Conservation (phyloP, 129 eudicot genomes). For the Helichrysum umbraculigerum region DNA sequence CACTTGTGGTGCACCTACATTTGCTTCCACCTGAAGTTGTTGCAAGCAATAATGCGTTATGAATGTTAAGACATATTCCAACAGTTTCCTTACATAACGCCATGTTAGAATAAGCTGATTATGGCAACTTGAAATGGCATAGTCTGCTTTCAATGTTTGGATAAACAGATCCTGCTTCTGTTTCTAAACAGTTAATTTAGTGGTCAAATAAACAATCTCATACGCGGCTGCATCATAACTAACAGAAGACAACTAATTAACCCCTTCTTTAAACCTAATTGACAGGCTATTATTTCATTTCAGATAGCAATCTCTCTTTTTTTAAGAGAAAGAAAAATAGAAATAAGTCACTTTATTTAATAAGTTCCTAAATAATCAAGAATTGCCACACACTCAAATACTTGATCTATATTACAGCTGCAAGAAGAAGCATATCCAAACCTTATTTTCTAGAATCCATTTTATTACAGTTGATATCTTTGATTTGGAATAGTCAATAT, state of each 20-base stretch:
- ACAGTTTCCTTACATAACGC: not conserved
- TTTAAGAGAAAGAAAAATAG: not conserved
- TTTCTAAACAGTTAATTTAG: not conserved
- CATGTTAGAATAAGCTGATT: not conserved
- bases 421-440: not conserved
- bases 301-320: not conserved
- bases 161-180: not conserved
- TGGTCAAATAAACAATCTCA: not conserved
- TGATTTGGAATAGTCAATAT: not conserved
- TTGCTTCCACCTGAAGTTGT: slow-evolving; percentile 73
- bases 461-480: not conserved
- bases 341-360: not conserved
- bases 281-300: not conserved
- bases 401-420: not conserved
- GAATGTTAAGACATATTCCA: slow-evolving; percentile 11
- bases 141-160: not conserved
- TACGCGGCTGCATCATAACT: not conserved
- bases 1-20: slow-evolving; percentile 98
- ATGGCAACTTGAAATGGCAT: not conserved
- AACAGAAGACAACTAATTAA: not conserved
- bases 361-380: not conserved
- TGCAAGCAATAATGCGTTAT: not conserved
- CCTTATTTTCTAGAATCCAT: not conserved
- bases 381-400: not conserved
- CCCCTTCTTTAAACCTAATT: not conserved